Evolutionary conservation across 1,284 basidiomycete genomes (phyloP).

Genomic region (Macrocystidia cucumis): DNA sequence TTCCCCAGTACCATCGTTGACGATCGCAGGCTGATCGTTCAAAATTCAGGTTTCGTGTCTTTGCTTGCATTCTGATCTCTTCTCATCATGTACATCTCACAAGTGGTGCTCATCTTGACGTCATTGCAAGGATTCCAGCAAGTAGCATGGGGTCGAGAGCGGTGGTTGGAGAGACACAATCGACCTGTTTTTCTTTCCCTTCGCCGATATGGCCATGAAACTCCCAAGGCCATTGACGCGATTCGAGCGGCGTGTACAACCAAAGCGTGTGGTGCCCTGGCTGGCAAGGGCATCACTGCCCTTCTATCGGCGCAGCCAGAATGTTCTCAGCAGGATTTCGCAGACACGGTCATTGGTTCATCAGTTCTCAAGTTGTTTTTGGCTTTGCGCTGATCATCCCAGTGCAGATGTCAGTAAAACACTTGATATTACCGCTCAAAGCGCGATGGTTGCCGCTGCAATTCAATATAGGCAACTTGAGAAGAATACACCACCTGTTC

Average conservation of each 20-base stretch:
- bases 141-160: constrained; percentile 37
- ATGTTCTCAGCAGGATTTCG: constrained; percentile 55
- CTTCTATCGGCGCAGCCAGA: constrained; percentile 48
- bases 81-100: too few relatives aligned
- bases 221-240: constrained; percentile 39
- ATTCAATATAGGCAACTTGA: constrained; percentile 49
- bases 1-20: too few relatives aligned
- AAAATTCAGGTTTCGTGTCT: too few relatives aligned
- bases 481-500: constrained; percentile 56
- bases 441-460: constrained; percentile 47
- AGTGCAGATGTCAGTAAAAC: constrained; percentile 40
- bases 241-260: constrained; percentile 40
- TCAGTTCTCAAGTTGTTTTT: neutral
- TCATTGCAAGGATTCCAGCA: too few relatives aligned
- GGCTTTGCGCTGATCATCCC: neutral
- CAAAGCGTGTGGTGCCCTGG: constrained; percentile 40
- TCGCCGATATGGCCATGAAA: constrained; percentile 47
- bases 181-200: constrained; percentile 36
- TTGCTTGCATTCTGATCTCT: too few relatives aligned
- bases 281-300: constrained; percentile 42
- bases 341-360: constrained; percentile 51
- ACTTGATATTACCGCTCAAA: constrained; percentile 42
- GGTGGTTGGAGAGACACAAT: constrained; percentile 41
- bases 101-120: too few relatives aligned
- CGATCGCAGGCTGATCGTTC: too few relatives aligned